Conservation (phyloP, 345 rosid genomes). For the Pistacia atlantica region DNA sequence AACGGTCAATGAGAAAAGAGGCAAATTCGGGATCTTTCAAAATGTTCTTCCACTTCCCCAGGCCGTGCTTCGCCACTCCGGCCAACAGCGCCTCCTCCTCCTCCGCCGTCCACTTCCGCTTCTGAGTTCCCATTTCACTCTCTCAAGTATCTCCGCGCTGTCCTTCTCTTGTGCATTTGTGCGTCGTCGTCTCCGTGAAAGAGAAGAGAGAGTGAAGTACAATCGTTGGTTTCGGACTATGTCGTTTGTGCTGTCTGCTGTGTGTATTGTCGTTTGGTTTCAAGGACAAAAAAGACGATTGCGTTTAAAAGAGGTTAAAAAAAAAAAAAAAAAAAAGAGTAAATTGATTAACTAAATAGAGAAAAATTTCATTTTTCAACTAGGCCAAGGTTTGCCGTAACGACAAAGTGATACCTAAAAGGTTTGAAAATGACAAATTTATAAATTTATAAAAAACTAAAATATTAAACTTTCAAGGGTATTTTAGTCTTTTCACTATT, state of each 20-base stretch:
- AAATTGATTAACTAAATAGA: too few relatives aligned
- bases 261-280: not conserved
- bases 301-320: not conserved
- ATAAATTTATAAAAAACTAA: too few relatives aligned
- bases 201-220: not conserved
- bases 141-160: not conserved
- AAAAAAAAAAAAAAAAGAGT: too few relatives aligned
- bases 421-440: too few relatives aligned
- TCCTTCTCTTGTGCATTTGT: not conserved
- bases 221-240: too few relatives aligned
- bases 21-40: slow-evolving; percentile 72
- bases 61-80: slow-evolving; percentile 71
- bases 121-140: slow-evolving; percentile 75
- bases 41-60: slow-evolving; percentile 92
- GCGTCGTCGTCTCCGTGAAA: not conserved
- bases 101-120: slow-evolving; percentile 83
- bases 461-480: too few relatives aligned
- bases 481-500: too few relatives aligned
- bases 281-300: not conserved
- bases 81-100: slow-evolving; percentile 75
- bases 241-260: not conserved
- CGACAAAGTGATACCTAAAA: too few relatives aligned
- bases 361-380: too few relatives aligned
- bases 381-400: too few relatives aligned
- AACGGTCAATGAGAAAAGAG: slow-evolving; percentile 58